Evolutionary conservation across 345 rosid species (phyloP), one percentile per base, ranked within the genome.

Genomic region (Cardamine chenopodiifolia): DNA sequence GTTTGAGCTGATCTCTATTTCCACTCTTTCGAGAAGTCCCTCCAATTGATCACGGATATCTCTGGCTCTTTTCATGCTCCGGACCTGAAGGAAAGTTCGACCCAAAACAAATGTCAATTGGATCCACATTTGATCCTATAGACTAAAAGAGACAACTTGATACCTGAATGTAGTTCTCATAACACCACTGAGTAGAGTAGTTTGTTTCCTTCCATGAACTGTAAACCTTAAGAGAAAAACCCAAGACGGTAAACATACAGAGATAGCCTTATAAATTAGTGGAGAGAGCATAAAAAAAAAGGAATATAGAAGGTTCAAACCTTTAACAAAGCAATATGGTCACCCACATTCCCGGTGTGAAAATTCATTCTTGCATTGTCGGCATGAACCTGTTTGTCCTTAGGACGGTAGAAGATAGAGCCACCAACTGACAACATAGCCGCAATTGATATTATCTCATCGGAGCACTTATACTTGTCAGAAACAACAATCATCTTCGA

Each of bases 61-160:
- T 81, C 97, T 86, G 25, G 99, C 99, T 70, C 97, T 90, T 75
- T 95, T 95, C 97, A 95, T 95, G 77, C 99, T 95, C 85, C 97
- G 83, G 29, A 95, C 99, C 99, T 95, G 74, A 52, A 75, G 73
- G 40, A 14, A 78, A 37, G 44, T 22, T 61, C 6, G 0, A 72
- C 80, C 23, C 50, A 79, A 47, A 72, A 48, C 48, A 56, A 1
- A 70, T 26, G 48, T 70, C 48, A 76, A 28, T 25, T 67, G 42
- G 68, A 22, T 71, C 8, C 61, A 63, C 25, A 71, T 20, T 53
- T 18, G 8, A 17, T 44, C 18, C 11, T 37, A 18, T 48, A n/a
- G 39, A 20, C 48, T 49, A 32, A 23, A 29, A 60, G 66, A 68
- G 55, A 68, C 73, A 67, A 44, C 34, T 47, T 49, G 2, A 31